Evolutionary conservation across 768 basidiomycete species (phyloP).

Genomic region (Serpula lacrymans): DNA sequence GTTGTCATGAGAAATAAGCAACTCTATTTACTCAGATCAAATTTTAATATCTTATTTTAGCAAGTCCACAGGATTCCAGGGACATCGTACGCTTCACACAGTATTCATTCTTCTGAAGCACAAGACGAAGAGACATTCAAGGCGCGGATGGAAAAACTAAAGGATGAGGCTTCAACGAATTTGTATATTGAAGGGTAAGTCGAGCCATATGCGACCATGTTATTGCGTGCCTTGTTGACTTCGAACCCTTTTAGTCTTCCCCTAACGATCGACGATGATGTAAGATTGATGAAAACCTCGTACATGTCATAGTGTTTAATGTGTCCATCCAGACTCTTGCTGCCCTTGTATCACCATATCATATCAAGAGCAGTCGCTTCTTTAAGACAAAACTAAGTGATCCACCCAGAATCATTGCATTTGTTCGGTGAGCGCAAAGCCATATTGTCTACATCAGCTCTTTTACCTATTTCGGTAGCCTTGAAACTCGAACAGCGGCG

Average conservation of each 20-base stretch:
- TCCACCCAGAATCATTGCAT: slow-evolving; percentile 77
- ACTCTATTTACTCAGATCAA: background rate
- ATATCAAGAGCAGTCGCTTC: slow-evolving; percentile 72
- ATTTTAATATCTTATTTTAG: slow-evolving; percentile 24
- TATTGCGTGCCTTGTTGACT: slow-evolving; percentile 2
- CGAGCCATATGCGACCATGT: too few species aligned
- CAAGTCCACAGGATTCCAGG: slow-evolving; percentile 84
- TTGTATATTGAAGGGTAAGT: slow-evolving; percentile 75
- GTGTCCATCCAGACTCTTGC: slow-evolving; percentile 47
- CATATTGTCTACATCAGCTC: background rate
- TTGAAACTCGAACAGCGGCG: slow-evolving; percentile 68
- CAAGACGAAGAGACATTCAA: slow-evolving; percentile 54
- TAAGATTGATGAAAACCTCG: slow-evolving; percentile 21
- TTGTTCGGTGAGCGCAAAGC: slow-evolving; percentile 64
- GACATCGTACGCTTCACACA: slow-evolving; percentile 51
- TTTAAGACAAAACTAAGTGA: slow-evolving; percentile 77
- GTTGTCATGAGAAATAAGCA: too few species aligned
- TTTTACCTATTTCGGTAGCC: slow-evolving; percentile 32
- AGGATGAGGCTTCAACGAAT: slow-evolving; percentile 67
- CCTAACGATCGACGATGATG: slow-evolving; percentile 63
- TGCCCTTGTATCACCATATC: slow-evolving; percentile 64
- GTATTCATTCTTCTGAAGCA: slow-evolving; percentile 18
- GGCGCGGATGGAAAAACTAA: slow-evolving; percentile 72
- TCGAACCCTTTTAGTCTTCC: slow-evolving; percentile 47
- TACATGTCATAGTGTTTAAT: slow-evolving; percentile 1